Conservation (phyloP, 2,329 filamentous ascomycete species). For the Fusarium mangiferae region DNA sequence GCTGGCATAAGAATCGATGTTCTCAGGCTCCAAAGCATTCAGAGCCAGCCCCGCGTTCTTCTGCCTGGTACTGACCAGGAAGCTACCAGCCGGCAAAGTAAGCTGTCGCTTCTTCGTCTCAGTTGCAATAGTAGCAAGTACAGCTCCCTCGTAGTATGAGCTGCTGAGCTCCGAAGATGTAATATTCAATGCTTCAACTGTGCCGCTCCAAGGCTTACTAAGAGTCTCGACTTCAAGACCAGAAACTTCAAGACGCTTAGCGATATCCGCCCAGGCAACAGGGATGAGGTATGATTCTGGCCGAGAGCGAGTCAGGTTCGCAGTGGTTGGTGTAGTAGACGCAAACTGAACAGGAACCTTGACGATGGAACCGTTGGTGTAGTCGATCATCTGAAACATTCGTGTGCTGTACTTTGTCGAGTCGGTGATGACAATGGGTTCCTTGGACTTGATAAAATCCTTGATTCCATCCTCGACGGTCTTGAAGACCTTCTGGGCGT, state of each 20-base stretch:
- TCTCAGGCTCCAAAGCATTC: conserved; percentile 47
- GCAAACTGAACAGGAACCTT: conserved; percentile 43
- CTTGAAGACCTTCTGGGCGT: conserved; percentile 41
- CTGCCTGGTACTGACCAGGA: conserved; percentile 47
- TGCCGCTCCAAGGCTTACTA: conserved; percentile 31
- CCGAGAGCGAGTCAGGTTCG: conserved; percentile 46
- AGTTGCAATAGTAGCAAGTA: conserved; percentile 38
- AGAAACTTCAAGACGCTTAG: conserved; percentile 38
- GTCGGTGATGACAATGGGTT: conserved; percentile 47
- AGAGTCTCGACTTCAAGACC: conserved; percentile 44
- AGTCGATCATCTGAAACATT: conserved; percentile 43
- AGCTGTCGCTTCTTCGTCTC: conserved; percentile 28
- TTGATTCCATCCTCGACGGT: conserved; percentile 42
- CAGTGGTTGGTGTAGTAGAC: conserved; percentile 42
- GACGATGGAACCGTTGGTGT: conserved; percentile 41
- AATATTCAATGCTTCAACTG: conserved; percentile 45
- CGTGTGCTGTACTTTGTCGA: conserved; percentile 30
- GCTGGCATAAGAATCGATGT: conserved; percentile 48
- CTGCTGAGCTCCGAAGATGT: conserved; percentile 31
- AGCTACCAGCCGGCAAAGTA: conserved; percentile 44
- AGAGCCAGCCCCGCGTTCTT: conserved; percentile 47
- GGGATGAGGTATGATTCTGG: conserved; percentile 47
- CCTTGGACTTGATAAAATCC: conserved; percentile 42
- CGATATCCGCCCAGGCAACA: conserved; percentile 43
- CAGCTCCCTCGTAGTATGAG: conserved; percentile 44